phyloP scores from a whole-genome alignment of 2,329 filamentous ascomycete genomes.

The Fusarium neocosmosporiellum region DNA sequence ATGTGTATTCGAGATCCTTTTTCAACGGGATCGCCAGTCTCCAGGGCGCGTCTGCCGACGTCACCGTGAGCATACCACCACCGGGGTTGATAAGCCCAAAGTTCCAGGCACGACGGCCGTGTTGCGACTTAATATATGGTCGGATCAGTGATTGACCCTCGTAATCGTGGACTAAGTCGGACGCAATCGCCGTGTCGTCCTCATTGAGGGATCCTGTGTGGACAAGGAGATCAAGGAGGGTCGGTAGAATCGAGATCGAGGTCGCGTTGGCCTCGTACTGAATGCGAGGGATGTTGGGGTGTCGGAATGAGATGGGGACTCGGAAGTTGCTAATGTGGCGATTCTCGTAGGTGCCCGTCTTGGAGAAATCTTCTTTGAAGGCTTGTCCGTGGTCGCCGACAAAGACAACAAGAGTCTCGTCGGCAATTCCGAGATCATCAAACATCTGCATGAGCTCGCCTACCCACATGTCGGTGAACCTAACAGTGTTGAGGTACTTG shows the following conservation, averaged over 20 bases:
- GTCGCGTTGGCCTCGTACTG: conserved; percentile 45
- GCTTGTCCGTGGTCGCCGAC: conserved; percentile 50
- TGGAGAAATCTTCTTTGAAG: conserved; percentile 46
- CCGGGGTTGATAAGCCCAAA: conserved; percentile 50
- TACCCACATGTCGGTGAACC: conserved; percentile 48
- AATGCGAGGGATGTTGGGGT: conserved; percentile 46
- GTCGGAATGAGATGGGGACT: conserved; percentile 47
- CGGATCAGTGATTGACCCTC: conserved; percentile 50
- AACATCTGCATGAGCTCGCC: conserved; percentile 47
- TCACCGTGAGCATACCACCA: conserved; percentile 47
- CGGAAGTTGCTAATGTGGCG: conserved; percentile 47
- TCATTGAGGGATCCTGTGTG: conserved; percentile 45
- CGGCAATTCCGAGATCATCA: conserved; percentile 46
- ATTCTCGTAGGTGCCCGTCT: conserved; percentile 48
- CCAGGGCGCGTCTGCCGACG: conserved; percentile 47
- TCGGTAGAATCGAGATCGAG: conserved; percentile 47
- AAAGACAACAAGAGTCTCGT: conserved; percentile 48
- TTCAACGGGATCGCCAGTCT: conserved; percentile 47
- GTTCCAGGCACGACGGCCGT: conserved; percentile 46
- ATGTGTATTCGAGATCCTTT: conserved; percentile 47
- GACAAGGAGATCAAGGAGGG: conserved; percentile 47
- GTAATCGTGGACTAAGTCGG: conserved; percentile 45
- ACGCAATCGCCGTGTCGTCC: conserved; percentile 37
- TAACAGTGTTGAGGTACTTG: conserved; percentile 47
- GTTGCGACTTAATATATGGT: conserved; percentile 32